Evolutionary conservation across 768 basidiomycete genomes (phyloP).

Genomic region (Auriscalpium microsporum): DNA sequence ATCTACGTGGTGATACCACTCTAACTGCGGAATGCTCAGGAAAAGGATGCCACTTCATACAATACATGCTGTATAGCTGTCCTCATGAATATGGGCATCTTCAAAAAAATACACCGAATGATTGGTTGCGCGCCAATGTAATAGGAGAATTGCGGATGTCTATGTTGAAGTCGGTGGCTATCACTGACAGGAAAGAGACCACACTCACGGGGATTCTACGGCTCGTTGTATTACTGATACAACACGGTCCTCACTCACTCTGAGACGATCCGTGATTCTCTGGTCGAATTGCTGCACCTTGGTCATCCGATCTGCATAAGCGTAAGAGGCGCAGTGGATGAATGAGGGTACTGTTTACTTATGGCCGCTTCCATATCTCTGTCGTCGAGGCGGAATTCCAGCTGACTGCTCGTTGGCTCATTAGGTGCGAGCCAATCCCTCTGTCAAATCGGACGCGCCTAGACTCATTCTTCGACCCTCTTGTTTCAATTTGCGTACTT

Average conservation of each 20-base stretch:
- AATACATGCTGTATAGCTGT: slow-evolving; percentile 1
- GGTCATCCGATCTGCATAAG: neutral
- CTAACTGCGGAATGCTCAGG: too few relatives aligned
- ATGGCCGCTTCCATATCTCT: too few relatives aligned
- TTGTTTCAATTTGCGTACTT: neutral
- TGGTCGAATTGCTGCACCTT: neutral
- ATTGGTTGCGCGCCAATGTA: slow-evolving; percentile 9
- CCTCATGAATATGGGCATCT: slow-evolving; percentile 5
- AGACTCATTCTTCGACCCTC: neutral
- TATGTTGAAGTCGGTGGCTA: neutral
- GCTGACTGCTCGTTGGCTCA: too few relatives aligned
- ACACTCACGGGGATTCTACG: slow-evolving; percentile 11
- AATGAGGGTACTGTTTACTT: too few relatives aligned
- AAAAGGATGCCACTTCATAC: neutral
- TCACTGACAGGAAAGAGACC: neutral
- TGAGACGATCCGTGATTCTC: slow-evolving; percentile 6
- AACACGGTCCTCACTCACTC: slow-evolving; percentile 3
- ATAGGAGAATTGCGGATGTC: slow-evolving; percentile 13
- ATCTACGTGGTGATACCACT: too few relatives aligned
- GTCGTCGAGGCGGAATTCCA: too few relatives aligned
- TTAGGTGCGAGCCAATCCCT: too few relatives aligned
- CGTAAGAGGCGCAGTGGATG: neutral
- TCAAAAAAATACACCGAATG: slow-evolving; percentile 1
- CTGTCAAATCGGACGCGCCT: too few relatives aligned
- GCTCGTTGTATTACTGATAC: slow-evolving; percentile 3